A percentile compares a stretch with the other conserved stretches of the same genome.
Conservation (phyloP, 179 eudicot species). For the Beta lomatogona region DNA sequence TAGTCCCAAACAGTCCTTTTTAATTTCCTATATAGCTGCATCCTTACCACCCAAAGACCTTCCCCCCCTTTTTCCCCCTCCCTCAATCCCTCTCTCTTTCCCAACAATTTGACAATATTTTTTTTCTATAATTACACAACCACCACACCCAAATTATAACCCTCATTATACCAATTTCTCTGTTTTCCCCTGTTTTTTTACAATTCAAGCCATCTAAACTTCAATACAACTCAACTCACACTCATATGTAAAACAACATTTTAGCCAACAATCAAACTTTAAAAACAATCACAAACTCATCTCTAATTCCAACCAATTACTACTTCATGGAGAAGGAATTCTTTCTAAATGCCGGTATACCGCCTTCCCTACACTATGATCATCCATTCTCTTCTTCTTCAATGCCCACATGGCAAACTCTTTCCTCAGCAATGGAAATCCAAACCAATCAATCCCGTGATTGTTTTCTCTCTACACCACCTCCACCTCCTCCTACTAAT, state of each 20-base stretch:
- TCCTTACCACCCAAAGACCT: slow-evolving; percentile 26
- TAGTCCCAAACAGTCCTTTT: slow-evolving; percentile 14
- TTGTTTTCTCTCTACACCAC: slow-evolving; percentile 38
- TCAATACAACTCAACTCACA: neutral
- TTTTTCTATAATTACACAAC: too few species aligned
- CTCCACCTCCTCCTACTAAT: neutral
- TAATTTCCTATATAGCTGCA: slow-evolving; percentile 28
- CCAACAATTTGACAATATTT: too few species aligned
- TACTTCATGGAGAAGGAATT: slow-evolving; percentile 62
- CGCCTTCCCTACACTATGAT: slow-evolving; percentile 38
- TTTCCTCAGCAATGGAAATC: slow-evolving; percentile 32
- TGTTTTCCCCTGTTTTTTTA: slow-evolving; percentile 32
- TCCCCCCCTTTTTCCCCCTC: slow-evolving; percentile 22
- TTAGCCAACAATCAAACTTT: neutral
- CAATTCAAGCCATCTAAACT: neutral
- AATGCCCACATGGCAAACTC: slow-evolving; percentile 43
- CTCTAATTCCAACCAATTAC: neutral
- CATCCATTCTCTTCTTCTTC: slow-evolving; percentile 23
- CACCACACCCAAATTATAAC: neutral
- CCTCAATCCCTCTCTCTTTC: too few species aligned
- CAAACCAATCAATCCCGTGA: slow-evolving; percentile 37
- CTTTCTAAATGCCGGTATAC: slow-evolving; percentile 44
- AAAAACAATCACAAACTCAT: neutral
- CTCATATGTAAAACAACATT: slow-evolving; percentile 17
- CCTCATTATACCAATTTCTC: slow-evolving; percentile 15